phyloP scores from a whole-genome alignment of 2,329 filamentous ascomycete species.

The Pseudocercospora fijiensis region DNA sequence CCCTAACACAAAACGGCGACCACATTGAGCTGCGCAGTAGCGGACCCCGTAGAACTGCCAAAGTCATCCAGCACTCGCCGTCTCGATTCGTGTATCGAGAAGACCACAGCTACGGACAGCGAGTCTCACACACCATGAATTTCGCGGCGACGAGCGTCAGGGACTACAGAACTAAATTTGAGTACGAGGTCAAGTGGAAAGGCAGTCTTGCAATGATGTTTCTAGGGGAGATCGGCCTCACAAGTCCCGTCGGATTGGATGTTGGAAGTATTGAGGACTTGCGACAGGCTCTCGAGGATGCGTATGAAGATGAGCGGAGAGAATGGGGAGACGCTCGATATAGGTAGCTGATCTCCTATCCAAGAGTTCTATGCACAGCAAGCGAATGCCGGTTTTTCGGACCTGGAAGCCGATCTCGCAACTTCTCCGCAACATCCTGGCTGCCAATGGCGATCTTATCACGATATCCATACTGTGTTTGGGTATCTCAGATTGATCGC shows the following conservation, averaged over 20 bases:
- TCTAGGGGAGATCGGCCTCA: constrained; percentile 4
- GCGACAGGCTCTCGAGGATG: constrained; percentile 11
- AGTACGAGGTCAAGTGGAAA: constrained; percentile 22
- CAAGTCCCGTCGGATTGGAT: not conserved
- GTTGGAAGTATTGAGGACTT: not conserved
- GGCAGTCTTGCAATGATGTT: constrained; percentile 13
- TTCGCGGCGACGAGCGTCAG: not conserved
- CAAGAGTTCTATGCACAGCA: not conserved
- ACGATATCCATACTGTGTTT: not conserved
- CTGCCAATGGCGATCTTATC: not conserved
- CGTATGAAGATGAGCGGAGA: constrained; percentile 41
- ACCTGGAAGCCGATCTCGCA: constrained; percentile 4
- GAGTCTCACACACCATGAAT: constrained; percentile 12
- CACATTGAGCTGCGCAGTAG: constrained; percentile 12
- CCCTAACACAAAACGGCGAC: constrained; percentile 11
- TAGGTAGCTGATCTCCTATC: constrained; percentile 4
- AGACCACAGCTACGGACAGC: constrained; percentile 7
- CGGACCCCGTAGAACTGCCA: constrained; percentile 10
- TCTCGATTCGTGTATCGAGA: constrained; percentile 17
- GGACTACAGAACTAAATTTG: constrained; percentile 12
- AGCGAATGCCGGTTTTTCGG: not conserved
- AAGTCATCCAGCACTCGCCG: constrained; percentile 6
- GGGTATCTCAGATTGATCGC: not conserved
- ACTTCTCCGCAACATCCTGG: constrained; percentile 4
- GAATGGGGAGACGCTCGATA: constrained; percentile 25